Percentiles rank a stretch among this genome's conserved stretches.
These are phyloP conservation scores for Stagonosporopsis cucurbitacearum DNA, from an alignment of 2,329 filamentous ascomycete genomes.

Conservation along the genomic window DNA sequence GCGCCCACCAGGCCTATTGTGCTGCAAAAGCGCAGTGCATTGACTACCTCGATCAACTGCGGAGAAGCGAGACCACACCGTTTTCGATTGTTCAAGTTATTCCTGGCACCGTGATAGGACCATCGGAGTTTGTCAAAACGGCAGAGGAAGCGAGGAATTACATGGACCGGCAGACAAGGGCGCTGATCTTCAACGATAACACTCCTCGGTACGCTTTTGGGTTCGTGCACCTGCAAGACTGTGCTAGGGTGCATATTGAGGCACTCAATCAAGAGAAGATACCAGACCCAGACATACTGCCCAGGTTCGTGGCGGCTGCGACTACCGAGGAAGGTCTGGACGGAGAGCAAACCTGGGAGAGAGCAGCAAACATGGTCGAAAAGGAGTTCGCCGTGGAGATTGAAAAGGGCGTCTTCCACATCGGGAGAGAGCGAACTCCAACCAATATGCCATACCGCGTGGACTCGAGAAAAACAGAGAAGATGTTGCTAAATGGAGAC, in stretches of 20 bases:
- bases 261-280: constrained; percentile 33
- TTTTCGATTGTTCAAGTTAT: constrained; percentile 44
- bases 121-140: constrained; percentile 37
- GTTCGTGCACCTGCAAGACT: constrained; percentile 44
- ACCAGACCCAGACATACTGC: constrained; percentile 25
- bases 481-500: constrained; percentile 27
- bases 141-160: constrained; percentile 24
- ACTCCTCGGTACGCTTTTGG: constrained; percentile 44
- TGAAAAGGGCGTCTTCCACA: constrained; percentile 23
- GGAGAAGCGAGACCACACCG: constrained; percentile 11
- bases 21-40: constrained; percentile 46
- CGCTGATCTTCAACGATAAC: constrained; percentile 40
- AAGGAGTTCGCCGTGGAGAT: constrained; percentile 26
- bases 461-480: constrained; percentile 37
- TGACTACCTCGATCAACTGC: constrained; percentile 33
- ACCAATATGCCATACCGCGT: constrained; percentile 43
- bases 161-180: constrained; percentile 43
- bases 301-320: constrained; percentile 39
- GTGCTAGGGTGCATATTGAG: constrained; percentile 41
- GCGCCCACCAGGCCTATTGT: constrained; percentile 44
- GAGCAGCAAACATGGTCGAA: constrained; percentile 31
- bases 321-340: constrained; percentile 28
- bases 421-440: constrained; percentile 36
- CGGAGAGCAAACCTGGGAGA: constrained; percentile 31
- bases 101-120: constrained; percentile 44